Base-by-base conservation (phyloP, 1,284 basidiomycete genomes). In the Naganishia albida region DNA sequence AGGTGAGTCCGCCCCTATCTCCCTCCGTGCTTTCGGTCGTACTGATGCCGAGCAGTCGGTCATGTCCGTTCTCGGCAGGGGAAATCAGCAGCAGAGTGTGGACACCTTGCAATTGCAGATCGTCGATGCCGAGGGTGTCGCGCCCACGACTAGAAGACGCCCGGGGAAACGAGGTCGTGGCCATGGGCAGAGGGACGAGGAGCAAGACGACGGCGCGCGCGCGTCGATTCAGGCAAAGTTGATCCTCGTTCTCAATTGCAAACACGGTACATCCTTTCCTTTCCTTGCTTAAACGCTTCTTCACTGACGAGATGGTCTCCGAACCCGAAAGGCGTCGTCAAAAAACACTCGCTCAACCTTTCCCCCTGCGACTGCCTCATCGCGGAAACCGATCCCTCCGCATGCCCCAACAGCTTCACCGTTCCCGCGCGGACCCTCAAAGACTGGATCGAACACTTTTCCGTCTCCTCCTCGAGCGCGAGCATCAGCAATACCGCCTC, bases 401-500 rank as follows among this genome's bases (percentile, higher is more conserved):
- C 77, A 0, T 74, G 74, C 3, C 75, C 77, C 3, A 77, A 74
- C 0, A 71, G 69, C 3, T 78, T 79, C 62, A 67, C 68, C 26
- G 72, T 79, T 26, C 63, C 73, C 10, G 73, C 77, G 6, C 72
- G 72, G 12, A 71, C 72, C 2, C 69, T 80, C 12, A 70, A 73
- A 49, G 76, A 78, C 54, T 77, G 76, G 76, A 71, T 79, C 8
- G 77, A 80, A 23, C 77, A 80, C 67, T 80, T 80, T 50, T 68
- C 72, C 30, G 69, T 76, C 18, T 65, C 63, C 16, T 50, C 55
- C n/a, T 63, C 67, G 12, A 65, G 73, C 0, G 70, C 72, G 1
- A 55, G 28, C 30, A 56, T 43, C 44, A 66, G 46, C 8, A 59
- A 66, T 0, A 46, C 65, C 6, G 48, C 65, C 18, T 55, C 53